Conservation (phyloP, 371 early-diverging fungal species). For the Mucor circinelloides region DNA sequence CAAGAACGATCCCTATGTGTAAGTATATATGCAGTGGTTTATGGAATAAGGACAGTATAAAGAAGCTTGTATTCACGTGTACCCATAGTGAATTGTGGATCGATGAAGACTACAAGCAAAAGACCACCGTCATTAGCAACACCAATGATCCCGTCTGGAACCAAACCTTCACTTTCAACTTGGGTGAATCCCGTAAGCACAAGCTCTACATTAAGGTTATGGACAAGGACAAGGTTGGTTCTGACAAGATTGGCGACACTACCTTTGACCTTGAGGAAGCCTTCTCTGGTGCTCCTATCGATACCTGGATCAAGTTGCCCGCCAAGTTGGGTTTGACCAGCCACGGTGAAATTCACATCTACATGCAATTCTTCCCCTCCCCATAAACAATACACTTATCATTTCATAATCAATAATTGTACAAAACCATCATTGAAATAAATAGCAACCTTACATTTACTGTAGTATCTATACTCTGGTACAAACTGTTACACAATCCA, state of each 20-base stretch:
- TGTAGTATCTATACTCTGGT: neutral
- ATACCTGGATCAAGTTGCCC: conserved; percentile 44
- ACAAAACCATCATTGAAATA: neutral
- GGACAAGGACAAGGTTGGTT: conserved; percentile 38
- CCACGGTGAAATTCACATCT: conserved; percentile 46
- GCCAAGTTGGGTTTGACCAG: conserved; percentile 43
- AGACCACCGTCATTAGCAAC: conserved; percentile 56
- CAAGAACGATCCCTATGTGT: conserved; percentile 33
- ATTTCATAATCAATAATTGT: neutral
- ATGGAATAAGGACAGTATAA: neutral
- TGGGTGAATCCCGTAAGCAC: conserved; percentile 26
- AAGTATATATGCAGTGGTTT: conserved; percentile 7
- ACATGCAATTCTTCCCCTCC: conserved; percentile 29
- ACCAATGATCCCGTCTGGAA: conserved; percentile 45
- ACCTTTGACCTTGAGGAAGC: conserved; percentile 32
- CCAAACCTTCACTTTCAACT: conserved; percentile 32
- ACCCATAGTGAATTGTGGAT: conserved; percentile 27
- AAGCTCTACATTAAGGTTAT: conserved; percentile 39
- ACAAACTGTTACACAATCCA: neutral
- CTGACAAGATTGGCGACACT: conserved; percentile 40
- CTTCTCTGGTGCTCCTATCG: conserved; percentile 28
- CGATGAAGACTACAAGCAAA: conserved; percentile 31
- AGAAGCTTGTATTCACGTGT: neutral
- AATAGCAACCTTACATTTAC: neutral
- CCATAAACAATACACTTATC: neutral